Evolutionary conservation across 371 early-diverging fungal species (phyloP).

Genomic region (Mortierella sp.): DNA sequence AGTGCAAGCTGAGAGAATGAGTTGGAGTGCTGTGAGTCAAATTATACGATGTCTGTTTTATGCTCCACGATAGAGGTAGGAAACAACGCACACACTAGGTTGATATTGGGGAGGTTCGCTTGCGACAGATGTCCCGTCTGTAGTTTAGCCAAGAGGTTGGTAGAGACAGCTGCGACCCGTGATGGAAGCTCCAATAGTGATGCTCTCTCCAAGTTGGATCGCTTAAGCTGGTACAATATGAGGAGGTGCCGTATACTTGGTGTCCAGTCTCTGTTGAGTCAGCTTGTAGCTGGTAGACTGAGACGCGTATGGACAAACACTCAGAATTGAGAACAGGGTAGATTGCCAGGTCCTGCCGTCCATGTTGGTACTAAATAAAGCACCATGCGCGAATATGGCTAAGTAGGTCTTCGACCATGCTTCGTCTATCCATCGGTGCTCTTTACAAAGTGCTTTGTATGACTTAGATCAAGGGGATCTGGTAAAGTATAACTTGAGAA

Average conservation of each 20-base stretch:
- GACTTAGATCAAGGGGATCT: constrained; percentile 41
- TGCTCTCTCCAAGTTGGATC: too few species aligned
- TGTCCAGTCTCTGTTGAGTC: constrained; percentile 60
- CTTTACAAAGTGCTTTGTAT: constrained; percentile 32
- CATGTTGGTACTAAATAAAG: not conserved
- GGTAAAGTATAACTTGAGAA: not conserved
- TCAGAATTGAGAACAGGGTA: too few species aligned
- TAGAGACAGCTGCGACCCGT: not conserved
- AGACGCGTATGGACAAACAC: too few species aligned
- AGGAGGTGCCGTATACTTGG: constrained; percentile 57
- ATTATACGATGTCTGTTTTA: constrained; percentile 61
- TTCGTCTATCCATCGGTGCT: constrained; percentile 22
- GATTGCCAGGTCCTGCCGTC: too few species aligned
- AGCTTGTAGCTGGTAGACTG: constrained; percentile 40
- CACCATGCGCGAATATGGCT: constrained; percentile 34
- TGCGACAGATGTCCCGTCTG: constrained; percentile 52
- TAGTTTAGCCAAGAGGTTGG: not conserved
- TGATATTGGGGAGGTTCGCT: constrained; percentile 23
- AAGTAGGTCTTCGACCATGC: constrained; percentile 36
- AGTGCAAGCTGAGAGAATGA: constrained; percentile 60
- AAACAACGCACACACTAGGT: constrained; percentile 39
- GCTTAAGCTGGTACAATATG: constrained; percentile 56
- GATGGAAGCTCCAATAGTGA: not conserved
- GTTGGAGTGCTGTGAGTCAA: constrained; percentile 58
- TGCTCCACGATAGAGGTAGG: constrained; percentile 52